Evolutionary conservation across 345 rosid species (phyloP), one percentile per base, ranked within the genome.

Genomic region (Brassica juncea): DNA sequence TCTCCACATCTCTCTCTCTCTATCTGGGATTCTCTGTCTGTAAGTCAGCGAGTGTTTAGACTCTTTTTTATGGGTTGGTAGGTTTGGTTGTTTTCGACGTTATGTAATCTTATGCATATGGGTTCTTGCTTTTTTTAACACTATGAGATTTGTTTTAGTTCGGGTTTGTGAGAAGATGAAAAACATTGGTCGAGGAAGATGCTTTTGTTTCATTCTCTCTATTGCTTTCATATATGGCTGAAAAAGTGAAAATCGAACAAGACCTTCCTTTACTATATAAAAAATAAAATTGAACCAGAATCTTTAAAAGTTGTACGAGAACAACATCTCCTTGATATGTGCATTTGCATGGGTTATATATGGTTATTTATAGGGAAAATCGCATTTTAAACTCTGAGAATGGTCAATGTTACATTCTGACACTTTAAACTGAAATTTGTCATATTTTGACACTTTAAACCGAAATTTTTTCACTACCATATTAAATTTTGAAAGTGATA

Each of bases 1-100:
- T 78, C 8, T 66, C 39, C 14, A 57, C 6, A 44, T 67, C 59
- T 62, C 42, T 37, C 42, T 37, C 78, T 68, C 65, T 25, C 52
- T 61, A 25, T 73, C 25, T 67, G 32, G 73, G 82, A 73, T 79
- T 67, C 62, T 61, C 44, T 73, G 47, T 74, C 79, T 80, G 79
- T 68, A 68, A 27, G 75, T 30, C n/a, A 10, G 15, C 1, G 79
- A 68, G 79, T 79, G 82, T 80, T 37, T 25, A 2, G 66, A 63
- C 73, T 32, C 44, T 32, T 63, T 21, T 23, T 47, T 28, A 47
- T 47, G 5, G 21, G 59, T 74, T 60, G 35, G 70, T 74, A 80
- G 79, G 66, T 47, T 66, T 73, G 74, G 58, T 31, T 73, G 19
- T 49, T 49, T 49, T 5, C 19, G 0, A n/a, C 57, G 16, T n/a